phyloP scores from a whole-genome alignment of 1,139 yeast species.

The Hemisphaericaspora xylofermentans region DNA sequence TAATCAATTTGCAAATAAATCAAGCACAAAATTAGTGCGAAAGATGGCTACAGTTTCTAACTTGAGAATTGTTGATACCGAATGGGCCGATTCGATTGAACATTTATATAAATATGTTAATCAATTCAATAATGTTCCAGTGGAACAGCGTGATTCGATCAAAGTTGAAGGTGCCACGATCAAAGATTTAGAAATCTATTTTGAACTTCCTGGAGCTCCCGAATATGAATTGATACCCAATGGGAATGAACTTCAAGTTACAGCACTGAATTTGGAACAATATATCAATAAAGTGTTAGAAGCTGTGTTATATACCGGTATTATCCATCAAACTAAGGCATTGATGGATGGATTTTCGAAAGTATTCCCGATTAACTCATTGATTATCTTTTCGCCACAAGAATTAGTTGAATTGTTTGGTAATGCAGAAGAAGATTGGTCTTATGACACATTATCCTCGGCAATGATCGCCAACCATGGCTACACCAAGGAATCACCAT shows the following conservation, averaged over 20 bases:
- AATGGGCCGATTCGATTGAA: slow-evolving; percentile 59
- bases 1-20: slow-evolving; percentile 15
- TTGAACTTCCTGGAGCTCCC: slow-evolving; percentile 69
- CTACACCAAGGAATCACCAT: slow-evolving; percentile 66
- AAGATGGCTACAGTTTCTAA: slow-evolving; percentile 38
- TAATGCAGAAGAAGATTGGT: slow-evolving; percentile 86
- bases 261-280: slow-evolving; percentile 51
- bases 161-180: slow-evolving; percentile 43
- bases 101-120: slow-evolving; percentile 48
- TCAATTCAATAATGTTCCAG: slow-evolving; percentile 19
- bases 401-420: slow-evolving; percentile 70
- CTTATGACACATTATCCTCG: slow-evolving; percentile 55
- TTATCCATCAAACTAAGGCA: slow-evolving; percentile 60
- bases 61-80: slow-evolving; percentile 56
- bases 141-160: slow-evolving; percentile 23
- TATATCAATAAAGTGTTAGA: slow-evolving; percentile 64
- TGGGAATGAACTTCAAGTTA: slow-evolving; percentile 56
- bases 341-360: slow-evolving; percentile 81
- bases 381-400: slow-evolving; percentile 67
- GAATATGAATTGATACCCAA: slow-evolving; percentile 54
- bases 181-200: slow-evolving; percentile 58
- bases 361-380: slow-evolving; percentile 77
- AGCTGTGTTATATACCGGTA: slow-evolving; percentile 62
- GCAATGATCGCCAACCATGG: slow-evolving; percentile 90
- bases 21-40: slow-evolving; percentile 21